A percentile compares a stretch with the other conserved stretches of the same genome.
These are phyloP conservation scores for Coelastrella sp. DNA, from an alignment of 139 green algal genomes.

Conservation along the genomic window DNA sequence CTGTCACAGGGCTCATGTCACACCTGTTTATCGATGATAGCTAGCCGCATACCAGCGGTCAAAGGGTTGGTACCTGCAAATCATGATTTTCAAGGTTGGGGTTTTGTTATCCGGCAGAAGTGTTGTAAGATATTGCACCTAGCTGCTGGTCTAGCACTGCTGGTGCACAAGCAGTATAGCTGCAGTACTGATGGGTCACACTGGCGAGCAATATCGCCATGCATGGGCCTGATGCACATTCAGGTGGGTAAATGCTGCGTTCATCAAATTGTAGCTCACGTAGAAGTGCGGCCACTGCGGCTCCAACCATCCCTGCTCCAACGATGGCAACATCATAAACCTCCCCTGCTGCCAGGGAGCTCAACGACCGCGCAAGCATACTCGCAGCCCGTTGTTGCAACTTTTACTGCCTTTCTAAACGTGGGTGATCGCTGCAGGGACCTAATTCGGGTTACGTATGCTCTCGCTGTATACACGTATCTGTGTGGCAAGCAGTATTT, in stretches of 20 bases:
- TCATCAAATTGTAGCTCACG: slow-evolving; percentile 49
- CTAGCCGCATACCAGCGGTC: slow-evolving; percentile 64
- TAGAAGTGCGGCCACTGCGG: slow-evolving; percentile 73
- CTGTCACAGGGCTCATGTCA: neutral
- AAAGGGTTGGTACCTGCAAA: slow-evolving; percentile 62
- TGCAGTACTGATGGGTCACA: too few relatives aligned
- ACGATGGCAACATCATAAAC: slow-evolving; percentile 78
- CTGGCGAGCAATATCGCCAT: too few relatives aligned
- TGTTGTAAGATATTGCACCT: neutral
- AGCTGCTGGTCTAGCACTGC: neutral
- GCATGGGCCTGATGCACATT: neutral
- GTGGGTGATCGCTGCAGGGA: too few relatives aligned
- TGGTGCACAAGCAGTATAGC: too few relatives aligned
- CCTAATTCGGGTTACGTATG: too few relatives aligned
- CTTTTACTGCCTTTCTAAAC: too few relatives aligned
- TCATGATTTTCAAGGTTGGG: neutral
- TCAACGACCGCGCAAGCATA: neutral
- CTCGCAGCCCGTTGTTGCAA: neutral
- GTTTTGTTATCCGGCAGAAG: too few relatives aligned
- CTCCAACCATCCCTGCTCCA: slow-evolving; percentile 81
- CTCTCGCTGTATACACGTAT: too few relatives aligned
- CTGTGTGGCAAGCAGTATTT: too few relatives aligned
- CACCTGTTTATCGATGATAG: slow-evolving; percentile 75
- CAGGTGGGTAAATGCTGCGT: neutral
- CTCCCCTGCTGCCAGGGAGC: neutral